Evolutionary conservation across 2,329 filamentous ascomycete genomes (phyloP).

Genomic region (Pyrenochaeta sp.): DNA sequence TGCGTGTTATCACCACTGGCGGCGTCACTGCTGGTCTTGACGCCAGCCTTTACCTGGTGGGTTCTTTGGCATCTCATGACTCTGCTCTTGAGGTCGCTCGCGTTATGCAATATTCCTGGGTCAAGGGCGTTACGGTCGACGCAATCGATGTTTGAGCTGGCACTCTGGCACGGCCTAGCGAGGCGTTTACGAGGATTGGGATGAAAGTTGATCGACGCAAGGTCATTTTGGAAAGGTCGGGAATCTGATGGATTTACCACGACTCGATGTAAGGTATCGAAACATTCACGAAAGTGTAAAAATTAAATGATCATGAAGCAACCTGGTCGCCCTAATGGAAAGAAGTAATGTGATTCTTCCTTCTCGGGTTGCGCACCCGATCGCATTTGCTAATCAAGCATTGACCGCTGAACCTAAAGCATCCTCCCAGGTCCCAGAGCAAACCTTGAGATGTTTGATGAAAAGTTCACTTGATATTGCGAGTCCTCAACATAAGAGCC

Average conservation of each 20-base stretch:
- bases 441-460: too few species aligned
- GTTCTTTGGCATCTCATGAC: constrained; percentile 80
- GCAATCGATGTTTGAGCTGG: constrained; percentile 77
- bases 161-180: constrained; percentile 27
- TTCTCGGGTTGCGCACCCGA: too few species aligned
- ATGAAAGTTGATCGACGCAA: constrained; percentile 28
- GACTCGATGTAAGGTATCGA: constrained; percentile 39
- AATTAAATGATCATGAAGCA: constrained; percentile 2
- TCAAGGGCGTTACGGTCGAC: constrained; percentile 84
- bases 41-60: constrained; percentile 84
- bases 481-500: too few species aligned
- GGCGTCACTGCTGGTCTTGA: constrained; percentile 83
- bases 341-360: not conserved
- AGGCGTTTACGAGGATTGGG: constrained; percentile 33
- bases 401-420: too few species aligned
- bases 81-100: constrained; percentile 78
- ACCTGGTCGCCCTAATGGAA: not conserved
- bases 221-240: constrained; percentile 36
- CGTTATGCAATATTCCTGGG: constrained; percentile 82
- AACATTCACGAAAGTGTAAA: constrained; percentile 31
- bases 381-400: too few species aligned
- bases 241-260: constrained; percentile 37
- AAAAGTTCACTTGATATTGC: too few species aligned
- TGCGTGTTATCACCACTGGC: constrained; percentile 80
- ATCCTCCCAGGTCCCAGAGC: too few species aligned